A percentile compares a stretch with the other conserved stretches of the same genome.
phyloP scores from a whole-genome alignment of 257 asterid genomes.

The Solanum dulcamara region DNA sequence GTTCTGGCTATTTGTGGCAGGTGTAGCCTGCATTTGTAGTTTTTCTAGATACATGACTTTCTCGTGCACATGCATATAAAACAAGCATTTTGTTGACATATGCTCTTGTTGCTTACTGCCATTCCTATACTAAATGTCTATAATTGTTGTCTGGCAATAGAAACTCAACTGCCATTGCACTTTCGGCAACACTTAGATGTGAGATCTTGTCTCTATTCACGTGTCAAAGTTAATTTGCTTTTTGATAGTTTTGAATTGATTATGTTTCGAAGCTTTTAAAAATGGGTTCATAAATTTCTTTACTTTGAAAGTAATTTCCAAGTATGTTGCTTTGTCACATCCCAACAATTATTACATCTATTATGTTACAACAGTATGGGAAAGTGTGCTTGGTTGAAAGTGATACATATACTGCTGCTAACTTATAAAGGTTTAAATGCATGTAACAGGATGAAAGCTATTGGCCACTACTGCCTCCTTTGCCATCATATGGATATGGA shows the following conservation, averaged over 20 bases:
- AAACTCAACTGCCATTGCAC: neutral
- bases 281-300: neutral
- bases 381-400: neutral
- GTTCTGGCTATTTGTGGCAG: neutral
- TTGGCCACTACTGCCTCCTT: conserved; percentile 94
- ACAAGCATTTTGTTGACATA: neutral
- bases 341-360: neutral
- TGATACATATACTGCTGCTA: neutral
- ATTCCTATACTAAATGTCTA: neutral
- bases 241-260: neutral
- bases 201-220: neutral
- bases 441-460: conserved; percentile 56
- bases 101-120: neutral
- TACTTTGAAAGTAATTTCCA: neutral
- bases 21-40: neutral
- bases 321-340: neutral
- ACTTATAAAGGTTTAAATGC: neutral
- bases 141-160: neutral
- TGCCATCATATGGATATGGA: conserved; percentile 91
- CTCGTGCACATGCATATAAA: neutral
- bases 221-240: neutral
- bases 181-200: neutral
- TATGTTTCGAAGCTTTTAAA: neutral
- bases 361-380: neutral
- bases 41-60: neutral